Evolutionary conservation across 2,329 filamentous ascomycete genomes (phyloP).

Genomic region (Colletotrichum chlorophyti): DNA sequence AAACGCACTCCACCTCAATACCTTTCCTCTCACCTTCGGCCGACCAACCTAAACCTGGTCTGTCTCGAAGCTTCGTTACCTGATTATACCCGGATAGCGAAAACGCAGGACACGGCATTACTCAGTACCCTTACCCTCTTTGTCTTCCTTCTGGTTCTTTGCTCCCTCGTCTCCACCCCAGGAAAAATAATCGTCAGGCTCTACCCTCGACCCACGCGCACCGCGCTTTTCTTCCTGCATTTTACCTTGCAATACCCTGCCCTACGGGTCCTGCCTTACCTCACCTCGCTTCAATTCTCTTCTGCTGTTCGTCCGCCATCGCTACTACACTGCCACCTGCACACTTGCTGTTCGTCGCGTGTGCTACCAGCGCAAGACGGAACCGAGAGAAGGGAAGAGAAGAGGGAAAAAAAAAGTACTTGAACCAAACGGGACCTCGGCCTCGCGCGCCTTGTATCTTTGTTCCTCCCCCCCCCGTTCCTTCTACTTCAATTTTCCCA

Average conservation of each 20-base stretch:
- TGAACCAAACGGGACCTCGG: conserved; percentile 30
- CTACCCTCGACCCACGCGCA: background rate
- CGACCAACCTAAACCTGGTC: no score
- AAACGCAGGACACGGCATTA: background rate
- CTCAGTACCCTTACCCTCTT: background rate
- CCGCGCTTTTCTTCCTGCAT: background rate
- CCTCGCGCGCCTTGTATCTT: conserved; percentile 29
- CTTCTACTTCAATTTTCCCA: background rate
- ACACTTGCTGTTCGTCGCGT: background rate
- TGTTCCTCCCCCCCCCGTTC: conserved; percentile 19
- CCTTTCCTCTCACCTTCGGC: no score
- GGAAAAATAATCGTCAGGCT: no score
- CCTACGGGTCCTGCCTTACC: background rate
- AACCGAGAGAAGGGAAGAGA: background rate
- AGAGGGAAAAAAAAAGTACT: conserved; percentile 26
- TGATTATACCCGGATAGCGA: background rate
- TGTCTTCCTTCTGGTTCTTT: background rate
- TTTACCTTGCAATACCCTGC: background rate
- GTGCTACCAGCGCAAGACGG: no score
- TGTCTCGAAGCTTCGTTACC: background rate
- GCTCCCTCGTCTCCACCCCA: background rate
- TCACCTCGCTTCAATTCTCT: conserved; percentile 6
- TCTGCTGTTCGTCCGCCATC: background rate
- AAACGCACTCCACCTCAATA: background rate
- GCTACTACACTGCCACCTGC: no score